These are phyloP conservation scores for Didymella pinodella DNA, from an alignment of 2,329 filamentous ascomycete species.

Conservation along the genomic window DNA sequence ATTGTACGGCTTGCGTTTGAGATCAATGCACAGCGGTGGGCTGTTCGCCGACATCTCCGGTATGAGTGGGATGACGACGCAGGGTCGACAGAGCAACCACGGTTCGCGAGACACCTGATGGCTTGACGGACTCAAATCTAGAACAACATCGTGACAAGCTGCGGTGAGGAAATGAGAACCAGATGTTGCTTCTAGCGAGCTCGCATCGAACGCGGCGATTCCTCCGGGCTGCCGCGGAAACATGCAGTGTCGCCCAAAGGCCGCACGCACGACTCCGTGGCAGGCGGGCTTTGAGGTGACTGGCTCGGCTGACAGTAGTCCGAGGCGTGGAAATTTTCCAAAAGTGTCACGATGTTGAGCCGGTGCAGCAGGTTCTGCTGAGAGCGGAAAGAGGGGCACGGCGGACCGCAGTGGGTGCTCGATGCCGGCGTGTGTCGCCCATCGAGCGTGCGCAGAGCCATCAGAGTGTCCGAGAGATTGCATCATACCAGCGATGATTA, in stretches of 20 bases:
- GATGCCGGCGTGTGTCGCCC: slow-evolving; percentile 20
- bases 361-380: slow-evolving; percentile 21
- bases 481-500: slow-evolving; percentile 24
- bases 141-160: slow-evolving; percentile 15
- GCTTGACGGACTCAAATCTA: slow-evolving; percentile 8
- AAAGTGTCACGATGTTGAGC: slow-evolving; percentile 21
- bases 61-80: slow-evolving; percentile 10
- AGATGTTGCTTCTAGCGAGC: slow-evolving; percentile 11
- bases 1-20: not conserved
- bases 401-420: slow-evolving; percentile 20
- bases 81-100: slow-evolving; percentile 19
- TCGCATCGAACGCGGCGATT: slow-evolving; percentile 20
- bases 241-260: slow-evolving; percentile 22
- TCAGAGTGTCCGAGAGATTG: slow-evolving; percentile 17
- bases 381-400: slow-evolving; percentile 21
- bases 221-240: slow-evolving; percentile 20
- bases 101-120: slow-evolving; percentile 10
- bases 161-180: slow-evolving; percentile 9
- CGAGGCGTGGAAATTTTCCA: slow-evolving; percentile 25
- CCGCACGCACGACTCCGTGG: slow-evolving; percentile 14
- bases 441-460: slow-evolving; percentile 14
- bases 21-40: slow-evolving; percentile 16
- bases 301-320: slow-evolving; percentile 34
- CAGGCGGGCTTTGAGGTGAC: slow-evolving; percentile 21
- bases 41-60: slow-evolving; percentile 16